Percentiles rank a stretch among this genome's conserved stretches.
phyloP scores from a whole-genome alignment of 495 filamentous ascomycete genomes.

The Tuber melanosporum region DNA sequence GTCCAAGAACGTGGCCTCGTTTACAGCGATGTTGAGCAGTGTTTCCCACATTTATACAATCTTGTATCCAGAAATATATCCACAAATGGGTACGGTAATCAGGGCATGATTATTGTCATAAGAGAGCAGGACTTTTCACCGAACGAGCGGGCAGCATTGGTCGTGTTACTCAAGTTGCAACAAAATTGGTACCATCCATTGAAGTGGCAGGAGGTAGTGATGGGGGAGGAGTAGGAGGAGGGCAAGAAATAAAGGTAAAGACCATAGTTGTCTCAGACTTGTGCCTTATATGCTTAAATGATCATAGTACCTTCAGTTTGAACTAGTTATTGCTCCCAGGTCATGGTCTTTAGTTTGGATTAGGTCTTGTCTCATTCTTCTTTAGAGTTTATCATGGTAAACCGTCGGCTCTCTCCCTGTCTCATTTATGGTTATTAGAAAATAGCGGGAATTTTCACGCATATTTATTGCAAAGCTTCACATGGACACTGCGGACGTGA shows the following conservation, averaged over 20 bases:
- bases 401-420: background rate
- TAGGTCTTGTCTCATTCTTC: background rate
- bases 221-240: no score
- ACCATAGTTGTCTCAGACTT: no score
- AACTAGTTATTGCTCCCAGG: background rate
- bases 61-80: background rate
- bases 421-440: background rate
- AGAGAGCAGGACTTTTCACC: background rate
- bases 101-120: background rate
- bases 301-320: background rate
- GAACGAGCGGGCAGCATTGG: background rate
- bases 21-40: background rate
- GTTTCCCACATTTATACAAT: background rate
- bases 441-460: background rate
- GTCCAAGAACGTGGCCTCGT: no score
- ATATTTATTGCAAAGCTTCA: background rate
- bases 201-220: no score
- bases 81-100: no score
- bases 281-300: no score
- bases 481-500: background rate
- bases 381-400: background rate
- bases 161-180: conserved; percentile 5
- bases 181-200: background rate
- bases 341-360: background rate
- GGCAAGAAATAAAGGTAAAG: no score